Conservation (phyloP, 1,139 yeast genomes). For the Dujonia santamariae region DNA sequence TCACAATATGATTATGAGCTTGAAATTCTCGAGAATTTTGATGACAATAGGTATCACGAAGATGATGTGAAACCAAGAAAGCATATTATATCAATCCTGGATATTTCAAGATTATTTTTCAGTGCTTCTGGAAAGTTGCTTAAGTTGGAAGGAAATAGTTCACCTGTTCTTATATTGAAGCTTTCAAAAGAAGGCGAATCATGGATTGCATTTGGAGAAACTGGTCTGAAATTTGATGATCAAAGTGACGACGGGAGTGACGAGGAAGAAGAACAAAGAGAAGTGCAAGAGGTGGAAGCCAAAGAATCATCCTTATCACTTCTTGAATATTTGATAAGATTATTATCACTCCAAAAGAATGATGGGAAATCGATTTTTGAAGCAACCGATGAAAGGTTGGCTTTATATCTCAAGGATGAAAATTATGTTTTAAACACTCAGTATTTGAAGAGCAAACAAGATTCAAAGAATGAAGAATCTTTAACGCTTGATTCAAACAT, state of each 20-base stretch:
- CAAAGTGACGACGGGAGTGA: too few species aligned
- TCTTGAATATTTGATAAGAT: constrained; percentile 62
- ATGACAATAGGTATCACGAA: constrained; percentile 73
- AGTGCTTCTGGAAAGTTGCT: constrained; percentile 70
- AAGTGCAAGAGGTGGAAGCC: constrained; percentile 6
- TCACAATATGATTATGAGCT: constrained; percentile 34
- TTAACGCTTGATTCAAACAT: constrained; percentile 34
- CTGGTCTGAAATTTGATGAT: constrained; percentile 27
- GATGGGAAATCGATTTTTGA: constrained; percentile 56
- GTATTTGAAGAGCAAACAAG: constrained; percentile 13
- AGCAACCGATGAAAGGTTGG: constrained; percentile 65
- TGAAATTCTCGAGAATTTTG: constrained; percentile 54
- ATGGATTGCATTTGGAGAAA: constrained; percentile 56
- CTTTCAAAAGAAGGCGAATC: constrained; percentile 22
- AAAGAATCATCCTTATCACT: constrained; percentile 45
- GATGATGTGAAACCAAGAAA: constrained; percentile 38
- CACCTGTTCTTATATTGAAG: constrained; percentile 70
- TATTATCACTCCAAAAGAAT: constrained; percentile 59
- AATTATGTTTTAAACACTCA: constrained; percentile 12
- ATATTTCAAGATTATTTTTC: constrained; percentile 58
- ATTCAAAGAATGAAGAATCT: constrained; percentile 15
- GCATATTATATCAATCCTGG: constrained; percentile 35
- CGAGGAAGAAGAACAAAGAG: constrained; percentile 26
- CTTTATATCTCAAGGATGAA: constrained; percentile 64
- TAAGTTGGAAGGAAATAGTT: constrained; percentile 58